A percentile compares a stretch with the other conserved stretches of the same genome.
Evolutionary conservation across 108 stramenopile genomes (phyloP).

Genomic region (Fistulifera solaris): DNA sequence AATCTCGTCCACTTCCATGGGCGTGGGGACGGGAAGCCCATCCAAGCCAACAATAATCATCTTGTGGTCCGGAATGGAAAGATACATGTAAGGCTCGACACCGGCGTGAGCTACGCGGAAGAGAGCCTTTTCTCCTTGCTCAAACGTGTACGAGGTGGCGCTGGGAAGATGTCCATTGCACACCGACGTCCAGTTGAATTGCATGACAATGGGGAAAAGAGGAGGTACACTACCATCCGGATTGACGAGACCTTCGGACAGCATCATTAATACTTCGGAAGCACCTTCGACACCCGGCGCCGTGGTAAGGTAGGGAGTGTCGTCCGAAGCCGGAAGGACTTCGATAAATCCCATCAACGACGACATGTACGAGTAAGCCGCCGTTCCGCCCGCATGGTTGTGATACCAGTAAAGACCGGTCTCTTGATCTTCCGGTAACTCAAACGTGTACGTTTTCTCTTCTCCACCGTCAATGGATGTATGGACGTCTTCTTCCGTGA

Average conservation of each 20-base stretch:
- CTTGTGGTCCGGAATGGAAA: background rate
- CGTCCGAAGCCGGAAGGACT: constrained; percentile 5
- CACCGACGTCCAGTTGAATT: constrained; percentile 5
- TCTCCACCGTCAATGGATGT: constrained; percentile 4
- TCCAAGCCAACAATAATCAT: constrained; percentile 2
- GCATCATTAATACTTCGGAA: constrained; percentile 11
- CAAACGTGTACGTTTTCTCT: constrained; percentile 5
- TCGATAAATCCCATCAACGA: constrained; percentile 8
- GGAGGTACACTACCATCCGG: background rate
- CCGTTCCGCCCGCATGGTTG: constrained; percentile 5
- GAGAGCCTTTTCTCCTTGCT: constrained; percentile 2
- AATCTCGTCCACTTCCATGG: background rate
- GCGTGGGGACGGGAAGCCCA: constrained; percentile 1
- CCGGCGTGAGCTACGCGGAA: constrained; percentile 1
- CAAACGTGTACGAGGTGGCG: constrained; percentile 1
- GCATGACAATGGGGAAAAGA: constrained; percentile 12
- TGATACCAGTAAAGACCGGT: constrained; percentile 13
- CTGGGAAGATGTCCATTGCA: background rate
- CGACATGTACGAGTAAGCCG: background rate
- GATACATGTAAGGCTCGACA: background rate
- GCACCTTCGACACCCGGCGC: constrained; percentile 6
- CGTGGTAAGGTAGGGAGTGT: background rate
- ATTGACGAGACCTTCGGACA: constrained; percentile 1
- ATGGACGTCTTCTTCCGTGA: background rate
- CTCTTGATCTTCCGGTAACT: constrained; percentile 7